A percentile compares a stretch with the other conserved stretches of the same genome.
Conservation (phyloP, 768 basidiomycete genomes). For the Ramaria rubella region DNA sequence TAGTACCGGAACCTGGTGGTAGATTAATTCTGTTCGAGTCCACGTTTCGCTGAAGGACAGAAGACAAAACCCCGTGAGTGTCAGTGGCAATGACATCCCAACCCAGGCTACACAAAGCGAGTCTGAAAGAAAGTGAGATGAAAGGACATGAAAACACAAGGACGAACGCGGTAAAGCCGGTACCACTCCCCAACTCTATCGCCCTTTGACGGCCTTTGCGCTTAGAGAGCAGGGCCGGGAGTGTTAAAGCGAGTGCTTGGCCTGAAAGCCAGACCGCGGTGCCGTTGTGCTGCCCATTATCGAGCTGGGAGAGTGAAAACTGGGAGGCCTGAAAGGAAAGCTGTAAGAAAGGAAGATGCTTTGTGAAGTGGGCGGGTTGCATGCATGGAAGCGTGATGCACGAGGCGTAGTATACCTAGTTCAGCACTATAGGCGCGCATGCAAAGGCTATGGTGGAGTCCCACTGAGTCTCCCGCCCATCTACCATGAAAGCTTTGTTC, state of each 20-base stretch:
- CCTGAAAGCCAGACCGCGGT: constrained; percentile 82
- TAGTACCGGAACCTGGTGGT: constrained; percentile 33
- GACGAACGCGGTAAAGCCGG: constrained; percentile 70
- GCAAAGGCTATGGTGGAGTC: neutral
- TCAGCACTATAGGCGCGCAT: constrained; percentile 5
- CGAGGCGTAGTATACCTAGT: constrained; percentile 10
- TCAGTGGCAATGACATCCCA: constrained; percentile 79
- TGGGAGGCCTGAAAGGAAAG: constrained; percentile 33
- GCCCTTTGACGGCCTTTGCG: constrained; percentile 28
- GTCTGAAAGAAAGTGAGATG: constrained; percentile 12
- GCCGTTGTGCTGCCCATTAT: constrained; percentile 64
- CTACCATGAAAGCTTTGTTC: constrained; percentile 77
- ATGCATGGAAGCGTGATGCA: constrained; percentile 19
- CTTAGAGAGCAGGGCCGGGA: constrained; percentile 10
- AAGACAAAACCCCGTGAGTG: constrained; percentile 50
- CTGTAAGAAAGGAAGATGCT: constrained; percentile 47
- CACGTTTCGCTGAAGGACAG: constrained; percentile 62
- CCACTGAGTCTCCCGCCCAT: constrained; percentile 5
- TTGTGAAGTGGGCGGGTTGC: constrained; percentile 57
- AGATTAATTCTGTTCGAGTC: constrained; percentile 34
- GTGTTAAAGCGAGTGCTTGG: constrained; percentile 36
- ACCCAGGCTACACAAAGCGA: constrained; percentile 61
- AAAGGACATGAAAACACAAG: neutral
- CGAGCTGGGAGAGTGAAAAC: constrained; percentile 49
- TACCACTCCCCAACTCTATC: constrained; percentile 78